phyloP scores from a whole-genome alignment of 2,329 filamentous ascomycete genomes.

The Geosmithia morbida region DNA sequence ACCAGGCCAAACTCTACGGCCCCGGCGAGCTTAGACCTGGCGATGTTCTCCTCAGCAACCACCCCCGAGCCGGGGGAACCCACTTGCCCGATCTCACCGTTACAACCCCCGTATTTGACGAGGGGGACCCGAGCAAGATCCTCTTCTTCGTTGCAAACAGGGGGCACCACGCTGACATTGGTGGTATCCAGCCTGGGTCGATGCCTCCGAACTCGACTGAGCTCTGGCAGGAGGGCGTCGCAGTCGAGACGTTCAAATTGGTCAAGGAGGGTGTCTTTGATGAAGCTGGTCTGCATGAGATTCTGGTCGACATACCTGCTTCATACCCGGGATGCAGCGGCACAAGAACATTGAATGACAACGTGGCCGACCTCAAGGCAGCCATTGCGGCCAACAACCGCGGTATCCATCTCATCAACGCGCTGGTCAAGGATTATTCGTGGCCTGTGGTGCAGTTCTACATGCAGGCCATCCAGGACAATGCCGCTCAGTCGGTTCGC shows the following conservation, averaged over 20 bases:
- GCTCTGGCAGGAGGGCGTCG: slow-evolving; percentile 46
- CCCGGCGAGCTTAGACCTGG: slow-evolving; percentile 17
- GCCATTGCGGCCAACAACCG: slow-evolving; percentile 81
- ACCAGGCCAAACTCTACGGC: slow-evolving; percentile 44
- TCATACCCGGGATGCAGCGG: slow-evolving; percentile 63
- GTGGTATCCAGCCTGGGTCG: slow-evolving; percentile 65
- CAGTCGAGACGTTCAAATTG: slow-evolving; percentile 48
- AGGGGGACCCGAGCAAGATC: slow-evolving; percentile 11
- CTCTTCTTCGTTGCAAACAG: slow-evolving; percentile 14
- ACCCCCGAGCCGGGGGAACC: slow-evolving; percentile 15
- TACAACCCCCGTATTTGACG: slow-evolving; percentile 20
- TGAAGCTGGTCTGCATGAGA: slow-evolving; percentile 32
- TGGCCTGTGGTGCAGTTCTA: slow-evolving; percentile 55
- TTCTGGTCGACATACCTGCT: slow-evolving; percentile 41
- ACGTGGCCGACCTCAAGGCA: slow-evolving; percentile 74
- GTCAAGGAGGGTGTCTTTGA: slow-evolving; percentile 67
- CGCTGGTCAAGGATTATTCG: slow-evolving; percentile 59
- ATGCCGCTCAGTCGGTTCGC: slow-evolving; percentile 16
- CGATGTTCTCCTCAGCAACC: slow-evolving; percentile 18
- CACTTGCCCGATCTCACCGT: slow-evolving; percentile 24
- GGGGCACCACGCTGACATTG: slow-evolving; percentile 32
- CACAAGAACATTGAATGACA: slow-evolving; percentile 67
- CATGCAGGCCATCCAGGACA: slow-evolving; percentile 25
- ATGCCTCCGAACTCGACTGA: slow-evolving; percentile 67
- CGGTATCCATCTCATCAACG: slow-evolving; percentile 60